These are phyloP conservation scores for Acanthamoeba royreba DNA, from an alignment of 208 protist species.

Conservation along the genomic window DNA sequence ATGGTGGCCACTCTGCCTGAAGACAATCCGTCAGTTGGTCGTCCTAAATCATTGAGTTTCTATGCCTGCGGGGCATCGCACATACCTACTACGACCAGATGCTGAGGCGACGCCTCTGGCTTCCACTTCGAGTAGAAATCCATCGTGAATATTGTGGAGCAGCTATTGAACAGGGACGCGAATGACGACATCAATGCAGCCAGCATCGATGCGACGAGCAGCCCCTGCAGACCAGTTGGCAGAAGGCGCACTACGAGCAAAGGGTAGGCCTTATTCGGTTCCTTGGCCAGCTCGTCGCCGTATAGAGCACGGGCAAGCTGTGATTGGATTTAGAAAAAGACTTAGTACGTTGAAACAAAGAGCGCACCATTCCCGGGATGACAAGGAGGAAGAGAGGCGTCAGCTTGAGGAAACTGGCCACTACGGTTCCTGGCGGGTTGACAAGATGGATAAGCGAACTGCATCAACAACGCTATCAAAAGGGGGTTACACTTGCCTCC, in stretches of 20 bases:
- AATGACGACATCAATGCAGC: slow-evolving; percentile 68
- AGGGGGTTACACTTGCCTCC: background rate
- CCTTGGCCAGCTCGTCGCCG: slow-evolving; percentile 37
- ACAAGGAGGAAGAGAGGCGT: slow-evolving; percentile 59
- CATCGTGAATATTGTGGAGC: slow-evolving; percentile 66
- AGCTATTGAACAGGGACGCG: slow-evolving; percentile 63
- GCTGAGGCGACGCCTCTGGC: background rate
- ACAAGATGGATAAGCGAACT: background rate
- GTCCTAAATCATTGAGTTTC: too few species aligned
- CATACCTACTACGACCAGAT: slow-evolving; percentile 14
- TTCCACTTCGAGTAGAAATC: slow-evolving; percentile 58
- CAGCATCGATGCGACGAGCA: slow-evolving; percentile 61
- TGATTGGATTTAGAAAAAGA: background rate
- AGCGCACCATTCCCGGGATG: slow-evolving; percentile 43
- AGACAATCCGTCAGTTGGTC: too few species aligned
- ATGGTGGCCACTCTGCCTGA: slow-evolving; percentile 9
- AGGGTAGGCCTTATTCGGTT: slow-evolving; percentile 62
- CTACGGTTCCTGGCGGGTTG: background rate
- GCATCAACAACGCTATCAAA: background rate
- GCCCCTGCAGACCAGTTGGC: slow-evolving; percentile 50
- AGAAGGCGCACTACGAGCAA: slow-evolving; percentile 54
- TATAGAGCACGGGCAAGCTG: slow-evolving; percentile 53
- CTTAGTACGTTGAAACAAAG: too few species aligned
- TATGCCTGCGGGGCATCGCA: background rate
- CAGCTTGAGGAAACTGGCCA: slow-evolving; percentile 55